These are phyloP conservation scores for Aspergillus steynii DNA, from an alignment of 495 filamentous ascomycete species.

Conservation along the genomic window DNA sequence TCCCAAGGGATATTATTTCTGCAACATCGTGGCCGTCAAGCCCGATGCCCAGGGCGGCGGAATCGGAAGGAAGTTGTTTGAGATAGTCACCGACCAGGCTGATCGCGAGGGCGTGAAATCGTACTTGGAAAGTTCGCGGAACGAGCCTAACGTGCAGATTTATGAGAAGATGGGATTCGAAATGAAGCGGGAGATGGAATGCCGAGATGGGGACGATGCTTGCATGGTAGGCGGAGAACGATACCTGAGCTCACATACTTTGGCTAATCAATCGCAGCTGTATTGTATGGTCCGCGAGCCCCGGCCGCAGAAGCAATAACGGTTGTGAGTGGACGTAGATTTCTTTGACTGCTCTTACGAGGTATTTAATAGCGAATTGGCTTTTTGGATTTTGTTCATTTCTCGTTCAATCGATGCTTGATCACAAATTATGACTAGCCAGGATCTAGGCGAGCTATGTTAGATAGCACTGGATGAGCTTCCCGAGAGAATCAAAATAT, in stretches of 20 bases:
- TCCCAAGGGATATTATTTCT: constrained; percentile 64
- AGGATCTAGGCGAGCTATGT: not conserved
- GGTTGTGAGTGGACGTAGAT: not conserved
- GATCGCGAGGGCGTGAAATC: constrained; percentile 59
- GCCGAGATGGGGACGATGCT: constrained; percentile 55
- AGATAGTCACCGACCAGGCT: constrained; percentile 56
- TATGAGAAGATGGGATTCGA: constrained; percentile 68
- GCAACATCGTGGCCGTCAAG: constrained; percentile 66
- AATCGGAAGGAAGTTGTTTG: constrained; percentile 59
- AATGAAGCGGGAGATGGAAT: constrained; percentile 61
- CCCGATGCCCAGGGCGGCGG: constrained; percentile 60
- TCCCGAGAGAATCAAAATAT: not conserved
- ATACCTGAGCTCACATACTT: not conserved
- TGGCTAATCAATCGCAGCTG: constrained; percentile 19
- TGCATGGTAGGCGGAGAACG: constrained; percentile 36
- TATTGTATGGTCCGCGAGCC: constrained; percentile 30
- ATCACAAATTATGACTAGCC: not conserved
- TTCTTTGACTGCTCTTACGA: constrained; percentile 1
- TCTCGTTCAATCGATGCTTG: not conserved
- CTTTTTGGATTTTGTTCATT: not conserved
- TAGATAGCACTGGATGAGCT: not conserved
- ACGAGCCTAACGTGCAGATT: constrained; percentile 63
- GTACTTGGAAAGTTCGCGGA: constrained; percentile 65
- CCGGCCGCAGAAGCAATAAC: constrained; percentile 10
- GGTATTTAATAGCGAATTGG: constrained; percentile 2